These are phyloP conservation scores for Pleurozium schreberi DNA, from an alignment of 225 moss, liverwort and hornwort genomes.

Conservation along the genomic window DNA sequence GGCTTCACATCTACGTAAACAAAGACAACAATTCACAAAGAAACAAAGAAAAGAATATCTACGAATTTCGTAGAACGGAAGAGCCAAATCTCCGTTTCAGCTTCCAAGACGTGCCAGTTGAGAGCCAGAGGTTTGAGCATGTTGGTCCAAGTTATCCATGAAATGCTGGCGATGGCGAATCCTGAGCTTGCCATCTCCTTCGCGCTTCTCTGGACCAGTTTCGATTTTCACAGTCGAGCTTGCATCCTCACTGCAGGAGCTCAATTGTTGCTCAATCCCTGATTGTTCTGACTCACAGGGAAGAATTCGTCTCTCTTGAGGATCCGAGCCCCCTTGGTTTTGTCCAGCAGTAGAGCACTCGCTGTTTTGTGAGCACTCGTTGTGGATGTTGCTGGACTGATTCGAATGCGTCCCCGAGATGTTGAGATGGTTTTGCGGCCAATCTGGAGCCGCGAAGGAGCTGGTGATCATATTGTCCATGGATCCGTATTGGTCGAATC, in stretches of 20 bases:
- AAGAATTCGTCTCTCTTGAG: not conserved
- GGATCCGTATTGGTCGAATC: conserved; percentile 28
- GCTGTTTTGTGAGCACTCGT: not conserved
- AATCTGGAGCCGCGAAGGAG: not conserved
- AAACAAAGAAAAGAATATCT: not conserved
- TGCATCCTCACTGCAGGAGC: not conserved
- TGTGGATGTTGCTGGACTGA: not conserved
- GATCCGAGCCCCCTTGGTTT: not conserved
- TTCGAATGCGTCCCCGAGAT: not conserved
- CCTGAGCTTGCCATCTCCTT: not conserved
- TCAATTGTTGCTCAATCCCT: not conserved
- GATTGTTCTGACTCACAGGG: not conserved
- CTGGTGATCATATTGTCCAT: conserved; percentile 14
- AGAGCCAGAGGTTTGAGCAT: not conserved
- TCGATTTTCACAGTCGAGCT: not conserved
- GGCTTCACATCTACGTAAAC: not conserved
- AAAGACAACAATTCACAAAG: not conserved
- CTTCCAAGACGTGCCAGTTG: too few relatives aligned
- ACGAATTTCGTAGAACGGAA: not conserved
- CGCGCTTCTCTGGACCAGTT: not conserved
- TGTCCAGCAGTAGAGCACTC: not conserved
- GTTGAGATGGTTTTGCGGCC: not conserved
- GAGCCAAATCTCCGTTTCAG: not conserved
- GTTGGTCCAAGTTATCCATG: not conserved
- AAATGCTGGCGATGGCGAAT: not conserved